These are phyloP conservation scores for Aspergillus cristatus DNA, from an alignment of 495 filamentous ascomycete genomes.

Conservation along the genomic window DNA sequence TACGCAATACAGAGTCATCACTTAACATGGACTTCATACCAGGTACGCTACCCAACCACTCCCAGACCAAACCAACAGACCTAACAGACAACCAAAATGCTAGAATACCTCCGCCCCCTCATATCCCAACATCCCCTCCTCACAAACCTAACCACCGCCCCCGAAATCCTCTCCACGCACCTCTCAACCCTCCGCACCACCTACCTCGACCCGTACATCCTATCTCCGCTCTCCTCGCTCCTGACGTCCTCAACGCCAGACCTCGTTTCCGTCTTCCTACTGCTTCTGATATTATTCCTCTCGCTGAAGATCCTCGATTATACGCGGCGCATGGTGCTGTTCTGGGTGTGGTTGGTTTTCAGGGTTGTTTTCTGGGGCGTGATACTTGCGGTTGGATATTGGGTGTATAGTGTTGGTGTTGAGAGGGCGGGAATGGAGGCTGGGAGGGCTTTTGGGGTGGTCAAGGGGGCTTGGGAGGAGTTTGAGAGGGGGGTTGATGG, in stretches of 20 bases:
- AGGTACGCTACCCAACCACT: background rate
- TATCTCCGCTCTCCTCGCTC: conserved; percentile 37
- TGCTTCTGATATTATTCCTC: conserved; percentile 48
- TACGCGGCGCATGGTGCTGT: conserved; percentile 58
- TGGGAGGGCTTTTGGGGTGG: conserved; percentile 44
- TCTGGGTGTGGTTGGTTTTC: conserved; percentile 56
- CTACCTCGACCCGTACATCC: conserved; percentile 36
- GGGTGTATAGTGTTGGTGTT: conserved; percentile 54
- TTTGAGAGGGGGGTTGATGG: conserved; percentile 24
- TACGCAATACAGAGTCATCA: too few species aligned
- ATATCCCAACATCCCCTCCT: conserved; percentile 7
- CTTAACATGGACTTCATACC: background rate
- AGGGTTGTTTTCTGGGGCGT: conserved; percentile 49
- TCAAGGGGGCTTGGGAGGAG: conserved; percentile 48
- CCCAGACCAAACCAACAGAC: background rate
- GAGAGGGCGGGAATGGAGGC: conserved; percentile 52
- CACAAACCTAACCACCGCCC: conserved; percentile 19
- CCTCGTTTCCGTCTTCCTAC: conserved; percentile 48
- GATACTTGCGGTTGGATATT: conserved; percentile 38
- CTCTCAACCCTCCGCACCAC: conserved; percentile 25
- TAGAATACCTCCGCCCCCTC: conserved; percentile 8
- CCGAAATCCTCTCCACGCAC: conserved; percentile 17
- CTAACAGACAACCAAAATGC: background rate
- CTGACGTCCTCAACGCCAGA: conserved; percentile 46
- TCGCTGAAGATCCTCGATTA: conserved; percentile 59